Percentiles rank a stretch among this genome's conserved stretches.
These are phyloP conservation scores for Volvox reticuliferus DNA, from an alignment of 139 green algal species.

Conservation along the genomic window DNA sequence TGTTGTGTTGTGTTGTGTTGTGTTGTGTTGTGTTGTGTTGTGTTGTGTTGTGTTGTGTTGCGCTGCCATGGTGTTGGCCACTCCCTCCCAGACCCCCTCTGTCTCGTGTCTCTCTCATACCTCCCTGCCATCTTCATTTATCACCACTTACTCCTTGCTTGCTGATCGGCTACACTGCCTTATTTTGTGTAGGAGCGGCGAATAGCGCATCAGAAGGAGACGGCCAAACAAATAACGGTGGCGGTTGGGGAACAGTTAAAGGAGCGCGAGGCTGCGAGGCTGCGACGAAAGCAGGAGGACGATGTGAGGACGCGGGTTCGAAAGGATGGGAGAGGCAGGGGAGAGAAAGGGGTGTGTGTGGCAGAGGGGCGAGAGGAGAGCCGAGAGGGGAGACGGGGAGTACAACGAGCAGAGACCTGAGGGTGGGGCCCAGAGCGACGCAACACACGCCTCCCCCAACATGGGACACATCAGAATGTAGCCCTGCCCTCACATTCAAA, in stretches of 20 bases:
- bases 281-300: neutral
- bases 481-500: too few species aligned
- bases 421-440: too few species aligned
- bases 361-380: neutral
- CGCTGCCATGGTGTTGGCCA: too few species aligned
- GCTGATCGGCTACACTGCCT: neutral
- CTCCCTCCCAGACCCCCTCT: too few species aligned
- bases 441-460: too few species aligned
- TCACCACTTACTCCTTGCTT: too few species aligned
- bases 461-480: neutral
- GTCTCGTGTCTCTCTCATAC: too few species aligned
- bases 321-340: too few species aligned
- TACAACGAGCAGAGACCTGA: neutral
- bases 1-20: too few species aligned
- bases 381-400: neutral
- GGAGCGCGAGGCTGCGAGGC: conserved; percentile 12
- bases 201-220: neutral
- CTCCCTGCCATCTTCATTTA: too few species aligned
- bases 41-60: too few species aligned
- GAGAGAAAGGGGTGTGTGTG: neutral
- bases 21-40: too few species aligned
- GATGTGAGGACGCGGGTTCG: neutral
- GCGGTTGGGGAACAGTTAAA: conserved; percentile 21
- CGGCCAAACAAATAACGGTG: neutral
- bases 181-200: conserved; percentile 20